Conservation (phyloP, 257 asterid genomes). For the Ballota nigra region DNA sequence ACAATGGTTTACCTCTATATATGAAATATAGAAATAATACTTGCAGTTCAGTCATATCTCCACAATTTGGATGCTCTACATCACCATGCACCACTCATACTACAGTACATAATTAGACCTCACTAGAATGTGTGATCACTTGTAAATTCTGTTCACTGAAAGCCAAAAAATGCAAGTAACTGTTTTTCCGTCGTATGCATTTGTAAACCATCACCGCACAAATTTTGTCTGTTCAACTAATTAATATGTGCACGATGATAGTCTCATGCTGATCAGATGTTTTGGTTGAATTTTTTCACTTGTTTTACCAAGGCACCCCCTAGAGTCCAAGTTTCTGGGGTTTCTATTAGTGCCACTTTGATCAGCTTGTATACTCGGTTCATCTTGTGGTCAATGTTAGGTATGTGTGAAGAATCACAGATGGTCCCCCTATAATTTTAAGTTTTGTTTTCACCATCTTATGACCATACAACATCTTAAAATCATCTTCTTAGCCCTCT, state of each 20-base stretch:
- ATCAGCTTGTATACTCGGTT: neutral
- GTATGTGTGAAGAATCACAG: conserved; percentile 15
- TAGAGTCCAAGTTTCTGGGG: neutral
- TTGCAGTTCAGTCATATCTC: conserved; percentile 20
- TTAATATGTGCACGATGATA: neutral
- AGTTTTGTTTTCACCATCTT: neutral
- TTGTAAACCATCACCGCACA: conserved; percentile 2
- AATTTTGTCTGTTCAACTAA: neutral
- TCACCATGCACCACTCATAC: neutral
- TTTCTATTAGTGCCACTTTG: neutral
- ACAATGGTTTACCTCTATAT: too few species aligned
- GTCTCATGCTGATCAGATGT: neutral
- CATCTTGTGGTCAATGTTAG: neutral
- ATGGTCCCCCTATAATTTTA: neutral
- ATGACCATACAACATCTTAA: conserved; percentile 2
- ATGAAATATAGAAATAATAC: neutral
- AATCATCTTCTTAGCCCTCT: conserved; percentile 3
- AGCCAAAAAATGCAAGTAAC: neutral
- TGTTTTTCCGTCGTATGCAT: neutral
- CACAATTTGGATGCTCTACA: neutral
- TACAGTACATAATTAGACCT: neutral
- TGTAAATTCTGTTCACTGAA: neutral
- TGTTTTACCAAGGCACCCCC: too few species aligned
- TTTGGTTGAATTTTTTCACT: neutral
- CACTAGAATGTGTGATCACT: neutral